Evolutionary conservation across 495 filamentous ascomycete species (phyloP).

Genomic region (Hypomontagnella submonticulosa): DNA sequence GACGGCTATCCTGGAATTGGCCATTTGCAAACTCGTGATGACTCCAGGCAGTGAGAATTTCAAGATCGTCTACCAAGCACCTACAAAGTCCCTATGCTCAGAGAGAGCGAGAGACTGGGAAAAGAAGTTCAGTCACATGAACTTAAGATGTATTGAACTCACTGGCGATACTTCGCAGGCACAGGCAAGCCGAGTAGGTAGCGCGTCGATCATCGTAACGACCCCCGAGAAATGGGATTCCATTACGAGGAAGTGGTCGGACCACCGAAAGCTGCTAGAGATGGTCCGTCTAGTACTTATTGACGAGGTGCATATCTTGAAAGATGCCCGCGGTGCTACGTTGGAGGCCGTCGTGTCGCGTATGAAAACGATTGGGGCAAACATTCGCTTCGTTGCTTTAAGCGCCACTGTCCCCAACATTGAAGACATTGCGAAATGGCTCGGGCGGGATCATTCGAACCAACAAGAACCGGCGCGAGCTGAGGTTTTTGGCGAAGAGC

Average conservation of each 20-base stretch:
- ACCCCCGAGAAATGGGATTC: constrained; percentile 99
- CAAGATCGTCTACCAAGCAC: constrained; percentile 96
- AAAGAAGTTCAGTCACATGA: constrained; percentile 80
- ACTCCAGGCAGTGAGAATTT: constrained; percentile 72
- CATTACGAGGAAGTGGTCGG: constrained; percentile 94
- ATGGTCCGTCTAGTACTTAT: constrained; percentile 92
- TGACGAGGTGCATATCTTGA: constrained; percentile 96
- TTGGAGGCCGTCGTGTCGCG: constrained; percentile 96
- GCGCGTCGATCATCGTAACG: constrained; percentile 91
- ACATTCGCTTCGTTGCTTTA: constrained; percentile 89
- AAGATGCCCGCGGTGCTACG: constrained; percentile 87
- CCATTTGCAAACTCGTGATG: constrained; percentile 82
- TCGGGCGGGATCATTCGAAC: constrained; percentile 79
- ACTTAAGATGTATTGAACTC: constrained; percentile 82
- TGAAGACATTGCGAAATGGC: constrained; percentile 87
- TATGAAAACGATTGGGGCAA: constrained; percentile 91
- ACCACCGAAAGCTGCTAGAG: constrained; percentile 84
- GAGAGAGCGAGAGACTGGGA: constrained; percentile 88
- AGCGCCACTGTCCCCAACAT: constrained; percentile 96
- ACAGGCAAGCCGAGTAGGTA: constrained; percentile 79
- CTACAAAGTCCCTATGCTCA: constrained; percentile 90
- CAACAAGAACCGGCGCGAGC: constrained; percentile 74
- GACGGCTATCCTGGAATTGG: constrained; percentile 89
- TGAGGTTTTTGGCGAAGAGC: constrained; percentile 90
- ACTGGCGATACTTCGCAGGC: constrained; percentile 89